phyloP scores from a whole-genome alignment of 2,329 filamentous ascomycete genomes.

The Neonectria hederae region DNA sequence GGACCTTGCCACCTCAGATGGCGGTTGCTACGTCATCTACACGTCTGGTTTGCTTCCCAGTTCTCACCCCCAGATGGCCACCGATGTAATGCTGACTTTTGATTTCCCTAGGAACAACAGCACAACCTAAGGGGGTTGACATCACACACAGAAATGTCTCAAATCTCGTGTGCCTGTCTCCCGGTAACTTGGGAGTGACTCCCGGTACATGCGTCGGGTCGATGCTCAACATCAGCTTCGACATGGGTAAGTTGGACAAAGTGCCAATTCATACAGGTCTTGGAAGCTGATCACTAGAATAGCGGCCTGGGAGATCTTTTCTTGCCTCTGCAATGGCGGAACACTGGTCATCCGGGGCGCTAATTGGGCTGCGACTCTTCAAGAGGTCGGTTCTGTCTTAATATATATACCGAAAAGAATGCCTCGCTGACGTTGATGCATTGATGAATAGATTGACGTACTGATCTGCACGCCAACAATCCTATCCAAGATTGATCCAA shows the following conservation, averaged over 20 bases:
- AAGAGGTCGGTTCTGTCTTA: constrained; percentile 48
- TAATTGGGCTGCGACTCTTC: constrained; percentile 58
- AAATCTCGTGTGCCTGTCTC: constrained; percentile 61
- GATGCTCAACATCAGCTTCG: constrained; percentile 67
- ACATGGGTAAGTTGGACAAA: constrained; percentile 62
- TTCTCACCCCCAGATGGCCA: neutral
- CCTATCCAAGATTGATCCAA: constrained; percentile 58
- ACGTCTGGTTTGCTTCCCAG: constrained; percentile 56
- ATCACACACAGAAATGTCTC: constrained; percentile 64
- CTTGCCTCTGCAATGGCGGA: constrained; percentile 65
- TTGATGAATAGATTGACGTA: constrained; percentile 56
- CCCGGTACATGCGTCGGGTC: constrained; percentile 63
- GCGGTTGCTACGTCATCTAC: constrained; percentile 61
- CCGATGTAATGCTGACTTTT: constrained; percentile 6
- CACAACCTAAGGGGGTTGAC: constrained; percentile 67
- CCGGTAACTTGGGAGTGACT: constrained; percentile 60
- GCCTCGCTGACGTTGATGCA: constrained; percentile 7
- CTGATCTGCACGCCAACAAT: constrained; percentile 66
- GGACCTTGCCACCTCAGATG: constrained; percentile 48
- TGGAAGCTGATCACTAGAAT: constrained; percentile 21
- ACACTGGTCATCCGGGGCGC: constrained; percentile 63
- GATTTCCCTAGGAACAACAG: constrained; percentile 58
- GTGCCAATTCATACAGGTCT: neutral
- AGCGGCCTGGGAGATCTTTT: constrained; percentile 71
- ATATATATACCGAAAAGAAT: neutral